phyloP scores from a whole-genome alignment of 768 basidiomycete species.

The Termitomyces sp. region DNA sequence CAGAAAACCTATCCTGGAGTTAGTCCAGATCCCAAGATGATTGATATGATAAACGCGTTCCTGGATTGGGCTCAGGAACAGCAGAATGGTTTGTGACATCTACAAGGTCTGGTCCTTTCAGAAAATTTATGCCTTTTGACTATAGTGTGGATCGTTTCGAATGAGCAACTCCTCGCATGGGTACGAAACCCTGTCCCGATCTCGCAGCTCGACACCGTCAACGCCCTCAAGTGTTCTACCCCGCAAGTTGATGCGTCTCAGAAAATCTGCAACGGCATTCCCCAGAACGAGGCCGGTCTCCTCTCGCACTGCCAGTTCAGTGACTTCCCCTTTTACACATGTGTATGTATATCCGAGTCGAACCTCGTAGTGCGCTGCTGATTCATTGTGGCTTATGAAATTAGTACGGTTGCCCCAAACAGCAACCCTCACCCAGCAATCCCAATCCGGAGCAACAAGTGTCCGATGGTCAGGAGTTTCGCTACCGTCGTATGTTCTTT shows the following conservation, averaged over 20 bases:
- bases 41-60: conserved; percentile 74
- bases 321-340: conserved; percentile 78
- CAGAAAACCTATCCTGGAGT: conserved; percentile 58
- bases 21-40: conserved; percentile 36
- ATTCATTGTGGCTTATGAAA: background rate
- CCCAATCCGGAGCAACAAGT: conserved; percentile 63
- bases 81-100: conserved; percentile 41
- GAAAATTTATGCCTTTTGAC: background rate
- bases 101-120: background rate
- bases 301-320: conserved; percentile 56
- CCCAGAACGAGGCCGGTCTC: conserved; percentile 57
- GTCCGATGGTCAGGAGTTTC: conserved; percentile 35
- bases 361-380: background rate
- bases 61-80: conserved; percentile 78
- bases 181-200: conserved; percentile 62
- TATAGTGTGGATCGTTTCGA: conserved; percentile 70
- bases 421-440: conserved; percentile 45
- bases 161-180: conserved; percentile 69
- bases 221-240: conserved; percentile 55
- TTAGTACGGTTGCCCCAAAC: conserved; percentile 69
- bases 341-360: conserved; percentile 38
- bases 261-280: conserved; percentile 76
- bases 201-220: conserved; percentile 47
- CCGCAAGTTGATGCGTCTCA: conserved; percentile 48
- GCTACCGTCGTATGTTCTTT: conserved; percentile 41